These are phyloP conservation scores for Jacaranda copaia DNA, from an alignment of 257 asterid species.

Conservation along the genomic window DNA sequence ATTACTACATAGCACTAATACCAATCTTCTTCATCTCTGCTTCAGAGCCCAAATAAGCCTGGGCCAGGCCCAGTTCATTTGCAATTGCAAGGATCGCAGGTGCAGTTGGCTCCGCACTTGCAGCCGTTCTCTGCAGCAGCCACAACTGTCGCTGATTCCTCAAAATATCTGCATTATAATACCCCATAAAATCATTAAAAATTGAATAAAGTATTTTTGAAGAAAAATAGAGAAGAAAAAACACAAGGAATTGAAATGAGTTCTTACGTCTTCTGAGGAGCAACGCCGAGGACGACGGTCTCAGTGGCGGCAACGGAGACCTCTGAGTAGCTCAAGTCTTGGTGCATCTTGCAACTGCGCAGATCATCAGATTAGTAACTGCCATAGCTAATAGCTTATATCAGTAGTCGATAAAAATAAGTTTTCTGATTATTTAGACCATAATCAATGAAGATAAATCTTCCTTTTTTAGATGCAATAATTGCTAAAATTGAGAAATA, in stretches of 20 bases:
- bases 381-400: background rate
- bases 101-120: constrained; percentile 90
- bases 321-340: constrained; percentile 64
- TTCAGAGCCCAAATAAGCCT: constrained; percentile 18
- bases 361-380: background rate
- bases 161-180: constrained; percentile 47
- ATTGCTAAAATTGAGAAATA: background rate
- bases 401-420: background rate
- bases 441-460: background rate
- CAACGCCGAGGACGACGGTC: constrained; percentile 69
- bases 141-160: constrained; percentile 50
- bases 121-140: constrained; percentile 74
- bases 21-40: constrained; percentile 42
- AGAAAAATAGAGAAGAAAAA: background rate
- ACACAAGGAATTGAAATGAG: background rate
- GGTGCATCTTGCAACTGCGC: constrained; percentile 77
- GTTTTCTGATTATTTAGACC: background rate
- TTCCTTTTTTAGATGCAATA: background rate
- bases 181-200: background rate
- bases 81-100: constrained; percentile 87
- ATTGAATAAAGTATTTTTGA: background rate
- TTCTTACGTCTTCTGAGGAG: constrained; percentile 64
- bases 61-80: constrained; percentile 51
- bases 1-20: constrained; percentile 14
- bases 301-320: constrained; percentile 51